These are phyloP conservation scores for Trichosanthes truncata DNA, from an alignment of 306 rosid genomes.

Conservation along the genomic window DNA sequence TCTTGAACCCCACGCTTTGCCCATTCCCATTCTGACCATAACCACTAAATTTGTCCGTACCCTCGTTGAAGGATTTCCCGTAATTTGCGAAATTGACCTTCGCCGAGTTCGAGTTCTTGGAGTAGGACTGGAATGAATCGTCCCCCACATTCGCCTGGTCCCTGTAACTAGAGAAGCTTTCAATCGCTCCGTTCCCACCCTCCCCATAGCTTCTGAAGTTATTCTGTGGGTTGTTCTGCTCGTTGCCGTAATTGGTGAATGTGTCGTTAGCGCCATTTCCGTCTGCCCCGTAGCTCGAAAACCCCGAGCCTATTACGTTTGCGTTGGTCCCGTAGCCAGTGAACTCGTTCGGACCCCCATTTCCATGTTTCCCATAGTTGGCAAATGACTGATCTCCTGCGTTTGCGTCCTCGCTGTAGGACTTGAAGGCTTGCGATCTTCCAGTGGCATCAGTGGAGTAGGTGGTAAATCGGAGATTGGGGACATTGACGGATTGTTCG, in stretches of 20 bases:
- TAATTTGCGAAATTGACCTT: slow-evolving; percentile 54
- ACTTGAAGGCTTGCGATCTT: slow-evolving; percentile 43
- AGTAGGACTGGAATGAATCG: slow-evolving; percentile 64
- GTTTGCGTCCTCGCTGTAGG: slow-evolving; percentile 64
- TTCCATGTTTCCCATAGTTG: slow-evolving; percentile 58
- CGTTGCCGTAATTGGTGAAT: slow-evolving; percentile 50
- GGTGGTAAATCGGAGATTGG: slow-evolving; percentile 51
- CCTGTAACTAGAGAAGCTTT: slow-evolving; percentile 68
- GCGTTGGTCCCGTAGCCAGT: slow-evolving; percentile 45
- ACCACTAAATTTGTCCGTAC: slow-evolving; percentile 62
- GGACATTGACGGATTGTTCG: slow-evolving; percentile 49
- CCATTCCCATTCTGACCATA: slow-evolving; percentile 39
- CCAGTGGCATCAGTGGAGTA: slow-evolving; percentile 74
- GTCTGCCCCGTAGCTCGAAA: slow-evolving; percentile 43
- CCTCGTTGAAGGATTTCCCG: slow-evolving; percentile 76
- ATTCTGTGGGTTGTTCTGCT: slow-evolving; percentile 62
- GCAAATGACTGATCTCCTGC: slow-evolving; percentile 68
- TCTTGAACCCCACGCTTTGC: slow-evolving; percentile 43
- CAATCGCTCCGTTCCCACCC: slow-evolving; percentile 54
- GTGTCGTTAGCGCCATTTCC: slow-evolving; percentile 44
- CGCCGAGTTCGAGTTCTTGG: slow-evolving; percentile 43
- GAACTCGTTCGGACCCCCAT: slow-evolving; percentile 56
- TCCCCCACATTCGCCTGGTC: slow-evolving; percentile 73
- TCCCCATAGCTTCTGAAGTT: slow-evolving; percentile 58
- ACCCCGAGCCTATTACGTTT: slow-evolving; percentile 56